phyloP scores from a whole-genome alignment of 2,329 filamentous ascomycete species.

The Aspergillus tubingensis region DNA sequence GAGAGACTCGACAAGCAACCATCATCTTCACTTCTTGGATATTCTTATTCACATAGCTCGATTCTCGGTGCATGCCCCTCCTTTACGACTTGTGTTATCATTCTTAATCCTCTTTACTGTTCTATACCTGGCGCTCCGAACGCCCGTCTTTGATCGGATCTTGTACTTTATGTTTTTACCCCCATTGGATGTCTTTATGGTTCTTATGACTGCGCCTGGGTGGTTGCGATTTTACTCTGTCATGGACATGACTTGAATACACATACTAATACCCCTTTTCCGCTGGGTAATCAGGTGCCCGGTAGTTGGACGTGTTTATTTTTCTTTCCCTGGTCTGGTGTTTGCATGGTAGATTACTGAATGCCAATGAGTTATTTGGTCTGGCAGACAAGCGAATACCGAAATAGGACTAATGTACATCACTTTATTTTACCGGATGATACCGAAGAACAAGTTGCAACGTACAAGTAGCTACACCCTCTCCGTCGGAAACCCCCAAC shows the following conservation, averaged over 20 bases:
- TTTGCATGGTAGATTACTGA: background rate
- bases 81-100: slow-evolving; percentile 18
- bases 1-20: slow-evolving; percentile 13
- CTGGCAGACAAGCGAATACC: background rate
- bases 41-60: slow-evolving; percentile 23
- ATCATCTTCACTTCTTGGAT: slow-evolving; percentile 22
- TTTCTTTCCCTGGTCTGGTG: background rate
- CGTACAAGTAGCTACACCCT: too few species aligned
- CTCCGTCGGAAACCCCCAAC: too few species aligned
- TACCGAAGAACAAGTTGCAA: too few species aligned
- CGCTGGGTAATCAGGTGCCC: background rate
- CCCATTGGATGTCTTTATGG: slow-evolving; percentile 20
- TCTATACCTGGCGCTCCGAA: slow-evolving; percentile 20
- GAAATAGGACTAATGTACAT: background rate
- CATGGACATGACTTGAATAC: slow-evolving; percentile 9
- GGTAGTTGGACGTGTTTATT: background rate
- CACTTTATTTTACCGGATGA: background rate
- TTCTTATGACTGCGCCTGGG: slow-evolving; percentile 18
- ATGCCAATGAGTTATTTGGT: background rate
- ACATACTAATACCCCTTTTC: slow-evolving; percentile 3
- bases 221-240: slow-evolving; percentile 10
- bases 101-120: slow-evolving; percentile 16
- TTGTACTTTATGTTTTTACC: slow-evolving; percentile 8
- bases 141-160: slow-evolving; percentile 8
- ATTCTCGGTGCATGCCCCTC: slow-evolving; percentile 14